Evolutionary conservation across 805 yeast species (phyloP), one percentile per base, ranked within the genome.

Genomic region (Candida silvicultrix): DNA sequence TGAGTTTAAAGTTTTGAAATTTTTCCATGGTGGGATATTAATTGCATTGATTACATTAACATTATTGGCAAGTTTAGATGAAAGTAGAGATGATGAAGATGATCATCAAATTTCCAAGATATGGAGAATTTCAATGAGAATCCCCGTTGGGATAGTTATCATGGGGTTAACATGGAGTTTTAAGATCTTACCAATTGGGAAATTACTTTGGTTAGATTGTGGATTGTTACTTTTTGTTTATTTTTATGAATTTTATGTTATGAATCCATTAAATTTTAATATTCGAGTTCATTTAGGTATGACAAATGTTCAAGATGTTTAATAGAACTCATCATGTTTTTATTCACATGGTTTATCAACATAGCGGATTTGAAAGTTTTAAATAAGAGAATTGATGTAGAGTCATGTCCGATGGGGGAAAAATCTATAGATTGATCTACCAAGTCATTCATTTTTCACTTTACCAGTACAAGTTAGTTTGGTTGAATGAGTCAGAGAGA

Each of bases 21-120:
- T 65, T 53, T 77, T 77, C 54, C 72, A 78, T 7, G 81, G 78
- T 2, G 83, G 83, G 2, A 50, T 80, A 1, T 68, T 74, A 43
- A 65, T 77, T 4, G 63, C 79, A 0, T 53, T 81, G 41, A 11
- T 66, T 0, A 54, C 66, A 4, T 48, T 78, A 40, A 61, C 67
- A 5, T 48, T 66, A 0, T 43, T 80, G 14, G 81, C 80, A 0
- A 45, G 67, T 6, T 45, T 69, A 1, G 83, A 78, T 55, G 64
- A 64, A 41, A 66, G 75, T 18, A 50, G 56, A n/a, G 83, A 78
- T 45, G 61, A 66, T 0, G 54, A 58, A 6, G 62, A 57, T 2
- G 41, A 57, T 19, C 69, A 64, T 42, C 12, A 58, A 4, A 46
- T 71, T 3, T 53, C 70, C 2, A 63, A 69, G 39, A 58, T 63